Conservation (phyloP, 2,329 filamentous ascomycete species). For the Beauveria caledonica region DNA sequence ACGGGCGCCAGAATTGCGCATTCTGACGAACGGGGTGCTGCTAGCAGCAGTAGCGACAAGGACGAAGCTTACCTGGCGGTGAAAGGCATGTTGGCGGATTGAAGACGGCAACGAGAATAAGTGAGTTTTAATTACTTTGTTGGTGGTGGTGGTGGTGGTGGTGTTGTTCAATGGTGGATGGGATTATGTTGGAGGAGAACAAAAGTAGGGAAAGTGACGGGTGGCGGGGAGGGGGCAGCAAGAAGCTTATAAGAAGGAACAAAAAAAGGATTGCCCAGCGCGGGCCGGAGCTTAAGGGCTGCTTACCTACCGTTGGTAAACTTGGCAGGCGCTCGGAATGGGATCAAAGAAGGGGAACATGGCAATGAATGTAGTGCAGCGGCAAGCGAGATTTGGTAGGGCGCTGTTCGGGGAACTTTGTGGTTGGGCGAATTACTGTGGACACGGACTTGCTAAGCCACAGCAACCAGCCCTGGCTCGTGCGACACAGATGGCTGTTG, state of each 20-base stretch:
- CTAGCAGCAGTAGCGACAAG: not conserved
- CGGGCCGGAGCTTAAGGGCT: not conserved
- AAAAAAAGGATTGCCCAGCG: not conserved
- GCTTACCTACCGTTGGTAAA: not conserved
- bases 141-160: not conserved
- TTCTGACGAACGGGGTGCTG: not conserved
- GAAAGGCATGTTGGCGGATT: conserved; percentile 45
- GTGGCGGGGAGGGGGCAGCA: not conserved
- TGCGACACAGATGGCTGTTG: not conserved
- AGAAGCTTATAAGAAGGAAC: conserved; percentile 10
- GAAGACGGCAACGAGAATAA: not conserved
- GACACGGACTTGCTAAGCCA: not conserved
- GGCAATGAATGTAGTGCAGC: not conserved
- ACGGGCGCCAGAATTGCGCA: not conserved
- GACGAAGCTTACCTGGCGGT: conserved; percentile 42
- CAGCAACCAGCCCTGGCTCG: not conserved
- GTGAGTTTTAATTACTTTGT: not conserved
- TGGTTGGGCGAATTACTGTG: not conserved
- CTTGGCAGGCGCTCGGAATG: not conserved
- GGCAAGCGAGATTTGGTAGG: not conserved
- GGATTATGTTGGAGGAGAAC: not conserved
- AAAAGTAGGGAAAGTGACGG: not conserved
- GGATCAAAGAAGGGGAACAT: not conserved
- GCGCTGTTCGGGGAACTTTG: not conserved
- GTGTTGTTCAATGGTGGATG: not conserved